phyloP scores from a whole-genome alignment of 108 stramenopile species.

The Mayamaea pseudoterrestris region DNA sequence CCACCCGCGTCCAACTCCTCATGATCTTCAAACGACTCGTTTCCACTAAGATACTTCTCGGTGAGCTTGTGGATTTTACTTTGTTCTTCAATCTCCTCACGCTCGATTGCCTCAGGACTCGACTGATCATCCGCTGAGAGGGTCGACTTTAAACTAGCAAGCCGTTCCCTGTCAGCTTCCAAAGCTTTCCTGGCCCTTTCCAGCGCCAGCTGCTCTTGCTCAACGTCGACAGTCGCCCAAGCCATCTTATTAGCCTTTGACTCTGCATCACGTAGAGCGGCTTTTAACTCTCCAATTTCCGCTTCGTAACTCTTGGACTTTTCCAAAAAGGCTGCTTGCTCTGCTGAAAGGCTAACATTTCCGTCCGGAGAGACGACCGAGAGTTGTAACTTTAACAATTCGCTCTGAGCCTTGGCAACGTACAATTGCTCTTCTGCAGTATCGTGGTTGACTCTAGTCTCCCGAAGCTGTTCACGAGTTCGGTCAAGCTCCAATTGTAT shows the following conservation, averaged over 20 bases:
- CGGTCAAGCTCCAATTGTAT: constrained; percentile 1
- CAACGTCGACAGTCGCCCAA: background rate
- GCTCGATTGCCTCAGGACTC: background rate
- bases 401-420: constrained; percentile 24
- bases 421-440: constrained; percentile 5
- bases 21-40: constrained; percentile 3
- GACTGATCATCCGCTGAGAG: background rate
- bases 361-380: background rate
- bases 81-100: background rate
- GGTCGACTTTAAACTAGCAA: background rate
- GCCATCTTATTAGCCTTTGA: background rate
- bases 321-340: constrained; percentile 13
- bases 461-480: background rate
- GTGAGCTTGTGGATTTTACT: background rate
- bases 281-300: constrained; percentile 31
- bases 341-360: background rate
- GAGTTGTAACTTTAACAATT: constrained; percentile 23
- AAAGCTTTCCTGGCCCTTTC: background rate
- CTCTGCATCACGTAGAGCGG: constrained; percentile 2
- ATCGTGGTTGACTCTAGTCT: constrained; percentile 1
- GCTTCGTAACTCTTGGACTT: constrained; percentile 23
- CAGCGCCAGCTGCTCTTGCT: background rate
- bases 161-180: background rate
- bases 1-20: background rate
- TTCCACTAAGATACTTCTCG: background rate